Base-by-base conservation (phyloP, 1,284 basidiomycete genomes). In the Tilletia horrida region DNA sequence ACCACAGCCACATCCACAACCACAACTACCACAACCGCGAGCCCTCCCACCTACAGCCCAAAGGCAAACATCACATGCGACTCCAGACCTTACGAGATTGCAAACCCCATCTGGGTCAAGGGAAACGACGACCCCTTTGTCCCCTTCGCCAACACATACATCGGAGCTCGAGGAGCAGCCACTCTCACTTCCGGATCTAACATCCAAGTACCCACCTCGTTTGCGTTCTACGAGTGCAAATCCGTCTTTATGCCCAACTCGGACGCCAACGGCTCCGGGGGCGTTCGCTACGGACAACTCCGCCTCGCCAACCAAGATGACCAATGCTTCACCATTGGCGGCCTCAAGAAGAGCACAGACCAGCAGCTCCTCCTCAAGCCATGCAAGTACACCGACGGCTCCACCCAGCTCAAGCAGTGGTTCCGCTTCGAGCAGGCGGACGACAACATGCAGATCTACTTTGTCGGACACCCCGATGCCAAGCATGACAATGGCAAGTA, bases 161-260 rank as follows among this genome's bases (percentile, higher is more conserved):
- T 48, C 21, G 45, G 45, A 4, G 16, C 21, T 23, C 45, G 16
- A 48, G 45, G 45, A 6, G 50, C 67, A 0, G 29, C 31, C 6
- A 23, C 62, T 0, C 69, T 68, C 68, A 72, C 69, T 25, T 74
- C 72, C 45, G 73, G 71, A 48, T 55, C 62, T 43, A 29, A 45
- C 31, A 45, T 74, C 59, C 45, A 48, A 23, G 18, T 23, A 6
- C 45, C 45, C 21, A 48, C 45, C 18, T 16, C 45, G 45, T 18
- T 48, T 16, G 21, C 16, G 6, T 48, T 48, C 45, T 18, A 48
- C 45, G 18, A 23, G 18, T 48, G 45, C 45, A n/a, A 18, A 16
- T 48, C 45, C 18, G 45, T 3, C 18, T 48, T n/a, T 23, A 48
- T 48, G 45, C 7, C 45, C 45, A 48, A 48, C 45, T n/a, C 18